Evolutionary conservation across 1,284 basidiomycete species (phyloP).

Genomic region (Boletus sp.): DNA sequence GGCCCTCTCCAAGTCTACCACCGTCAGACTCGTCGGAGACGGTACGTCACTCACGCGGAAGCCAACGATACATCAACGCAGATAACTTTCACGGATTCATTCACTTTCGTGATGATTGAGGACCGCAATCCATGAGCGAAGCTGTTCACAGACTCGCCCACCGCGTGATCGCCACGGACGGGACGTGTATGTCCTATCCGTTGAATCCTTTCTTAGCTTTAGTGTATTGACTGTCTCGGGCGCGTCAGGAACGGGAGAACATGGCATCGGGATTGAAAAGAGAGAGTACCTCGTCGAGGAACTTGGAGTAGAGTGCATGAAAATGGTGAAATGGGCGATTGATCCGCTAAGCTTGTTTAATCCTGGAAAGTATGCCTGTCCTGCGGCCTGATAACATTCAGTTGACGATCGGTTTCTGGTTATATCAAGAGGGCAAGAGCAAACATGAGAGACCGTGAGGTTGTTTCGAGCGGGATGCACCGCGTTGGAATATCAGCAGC

Average conservation of each 20-base stretch:
- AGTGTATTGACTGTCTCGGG: conserved; percentile 5
- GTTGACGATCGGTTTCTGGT: conserved; percentile 3
- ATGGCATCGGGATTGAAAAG: conserved; percentile 78
- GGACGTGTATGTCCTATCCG: conserved; percentile 55
- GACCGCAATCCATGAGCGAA: conserved; percentile 52
- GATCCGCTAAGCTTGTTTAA: conserved; percentile 80
- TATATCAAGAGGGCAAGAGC: background rate
- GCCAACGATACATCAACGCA: conserved; percentile 11
- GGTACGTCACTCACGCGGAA: conserved; percentile 46
- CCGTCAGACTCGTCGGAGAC: conserved; percentile 49
- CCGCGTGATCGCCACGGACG: conserved; percentile 66
- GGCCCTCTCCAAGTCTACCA: conserved; percentile 47
- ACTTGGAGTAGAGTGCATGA: conserved; percentile 76
- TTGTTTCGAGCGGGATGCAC: background rate
- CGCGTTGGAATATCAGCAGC: background rate
- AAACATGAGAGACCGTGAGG: background rate
- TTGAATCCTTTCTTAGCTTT: background rate
- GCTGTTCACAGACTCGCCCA: conserved; percentile 69
- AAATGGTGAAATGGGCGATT: conserved; percentile 68
- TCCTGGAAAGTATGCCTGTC: conserved; percentile 59
- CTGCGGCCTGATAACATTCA: background rate
- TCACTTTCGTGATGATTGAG: conserved; percentile 55
- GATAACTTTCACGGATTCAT: conserved; percentile 68
- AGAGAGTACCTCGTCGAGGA: conserved; percentile 70
- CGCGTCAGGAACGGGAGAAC: conserved; percentile 58